Evolutionary conservation across 2,329 filamentous ascomycete genomes (phyloP).

Genomic region (Graphilbum fragrans): DNA sequence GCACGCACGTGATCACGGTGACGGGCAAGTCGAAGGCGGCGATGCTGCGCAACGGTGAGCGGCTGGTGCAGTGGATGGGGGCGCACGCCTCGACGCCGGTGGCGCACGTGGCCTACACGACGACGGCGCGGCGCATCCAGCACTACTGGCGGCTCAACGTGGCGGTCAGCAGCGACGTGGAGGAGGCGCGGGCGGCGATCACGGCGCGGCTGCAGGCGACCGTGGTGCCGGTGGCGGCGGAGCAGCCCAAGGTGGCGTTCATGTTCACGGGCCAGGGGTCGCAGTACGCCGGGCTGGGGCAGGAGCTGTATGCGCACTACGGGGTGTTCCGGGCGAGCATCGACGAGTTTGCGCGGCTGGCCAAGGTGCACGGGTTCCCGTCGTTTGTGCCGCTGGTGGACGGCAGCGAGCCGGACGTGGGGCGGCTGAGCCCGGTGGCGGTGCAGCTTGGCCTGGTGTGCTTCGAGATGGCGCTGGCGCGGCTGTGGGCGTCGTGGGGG

Average conservation of each 20-base stretch:
- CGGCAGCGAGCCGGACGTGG: slow-evolving; percentile 28
- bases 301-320: slow-evolving; percentile 34
- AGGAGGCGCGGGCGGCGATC: slow-evolving; percentile 30
- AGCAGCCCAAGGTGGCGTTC: slow-evolving; percentile 36
- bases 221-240: slow-evolving; percentile 27
- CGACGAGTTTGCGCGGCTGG: slow-evolving; percentile 43
- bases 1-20: slow-evolving; percentile 46
- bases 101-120: slow-evolving; percentile 51
- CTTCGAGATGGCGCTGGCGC: slow-evolving; percentile 45
- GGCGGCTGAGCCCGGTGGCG: slow-evolving; percentile 34
- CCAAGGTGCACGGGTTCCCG: slow-evolving; percentile 39
- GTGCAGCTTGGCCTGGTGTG: slow-evolving; percentile 42
- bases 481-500: slow-evolving; percentile 44
- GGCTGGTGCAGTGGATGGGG: slow-evolving; percentile 41
- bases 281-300: slow-evolving; percentile 37
- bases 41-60: slow-evolving; percentile 45
- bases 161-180: slow-evolving; percentile 21
- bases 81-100: slow-evolving; percentile 36
- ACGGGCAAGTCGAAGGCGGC: slow-evolving; percentile 42
- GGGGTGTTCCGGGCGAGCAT: slow-evolving; percentile 37
- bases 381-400: slow-evolving; percentile 40
- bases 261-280: slow-evolving; percentile 46
- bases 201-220: slow-evolving; percentile 24
- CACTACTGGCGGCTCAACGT: slow-evolving; percentile 44
- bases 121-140: slow-evolving; percentile 53